Base-by-base conservation (phyloP, 805 yeast species). In the Hemisphaericaspora nanyangensis region DNA sequence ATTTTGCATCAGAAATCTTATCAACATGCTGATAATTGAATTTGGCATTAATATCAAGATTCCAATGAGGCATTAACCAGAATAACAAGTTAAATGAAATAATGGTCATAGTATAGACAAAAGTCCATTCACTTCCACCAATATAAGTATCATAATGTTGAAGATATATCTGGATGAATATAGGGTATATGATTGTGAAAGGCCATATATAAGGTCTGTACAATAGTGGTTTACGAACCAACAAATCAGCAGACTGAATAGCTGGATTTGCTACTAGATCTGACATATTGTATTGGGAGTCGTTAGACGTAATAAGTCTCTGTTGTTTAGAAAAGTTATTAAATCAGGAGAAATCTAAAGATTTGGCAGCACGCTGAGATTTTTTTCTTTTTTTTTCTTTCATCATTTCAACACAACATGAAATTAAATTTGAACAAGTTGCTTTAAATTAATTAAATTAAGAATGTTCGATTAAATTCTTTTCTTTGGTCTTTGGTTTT, bases 21-120 rank as follows among this genome's bases (percentile, higher is more conserved):
- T 66, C 42, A 15, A 80, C 89, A 22, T 62, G 51, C 13, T 55
- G 49, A 53, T 85, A 88, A 55, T 89, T 85, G 66, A 91, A 88
- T 3, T 61, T 60, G 26, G 86, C 76, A 44, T 79, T 76, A 38
- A 91, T 63, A 35, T 77, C 72, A 44, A 89, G 74, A 56, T 81
- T 88, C 99, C 99, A 91, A 54, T 84, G 83, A n/a, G 98, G 96
- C 77, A 88, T 77, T 59, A 91, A 76, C 82, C 89, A 75, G 42
- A 91, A 68, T 57, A 91, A 68, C 31, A 81, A 66, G 56, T 91
- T 95, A 42, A 84, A 44, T 2, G 96, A 79, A 27, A 83, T 60
- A 37, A 90, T 70, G 5, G 89, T 61, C 44, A 95, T 83, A 17
- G 88, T 68, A 54, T 79, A 90, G 27, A 91, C 93, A 60, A 86